A percentile compares a stretch with the other conserved stretches of the same genome.
phyloP scores from a whole-genome alignment of 495 filamentous ascomycete genomes.

The Penicillium riverlandense region DNA sequence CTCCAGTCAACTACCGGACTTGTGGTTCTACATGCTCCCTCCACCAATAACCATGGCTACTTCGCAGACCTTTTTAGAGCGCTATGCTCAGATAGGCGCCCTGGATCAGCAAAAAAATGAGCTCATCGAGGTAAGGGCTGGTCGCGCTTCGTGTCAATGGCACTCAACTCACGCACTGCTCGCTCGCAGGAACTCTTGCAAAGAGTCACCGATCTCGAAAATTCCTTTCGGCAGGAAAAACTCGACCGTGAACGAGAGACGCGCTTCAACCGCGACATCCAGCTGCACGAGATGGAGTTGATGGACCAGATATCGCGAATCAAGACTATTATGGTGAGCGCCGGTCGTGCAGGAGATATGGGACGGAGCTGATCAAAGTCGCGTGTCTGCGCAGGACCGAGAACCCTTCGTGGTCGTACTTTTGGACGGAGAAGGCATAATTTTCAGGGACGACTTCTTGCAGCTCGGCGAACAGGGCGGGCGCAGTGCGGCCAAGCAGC shows the following conservation, averaged over 20 bases:
- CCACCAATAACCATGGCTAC: constrained; percentile 16
- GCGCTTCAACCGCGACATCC: constrained; percentile 49
- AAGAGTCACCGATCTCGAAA: constrained; percentile 39
- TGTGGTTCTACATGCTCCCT: not conserved
- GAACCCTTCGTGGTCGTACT: constrained; percentile 71
- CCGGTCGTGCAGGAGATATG: not conserved
- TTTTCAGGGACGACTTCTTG: constrained; percentile 64
- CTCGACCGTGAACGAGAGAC: constrained; percentile 48
- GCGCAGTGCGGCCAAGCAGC: constrained; percentile 56
- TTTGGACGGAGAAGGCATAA: constrained; percentile 71
- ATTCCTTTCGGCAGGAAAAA: constrained; percentile 40
- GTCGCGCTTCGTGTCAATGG: constrained; percentile 1
- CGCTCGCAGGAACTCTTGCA: constrained; percentile 38
- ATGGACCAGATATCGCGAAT: constrained; percentile 44
- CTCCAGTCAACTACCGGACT: not conserved
- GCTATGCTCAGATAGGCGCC: constrained; percentile 40
- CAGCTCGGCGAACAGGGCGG: constrained; percentile 62
- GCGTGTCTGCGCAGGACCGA: constrained; percentile 43
- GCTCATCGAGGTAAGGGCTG: constrained; percentile 40
- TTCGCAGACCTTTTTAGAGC: constrained; percentile 30
- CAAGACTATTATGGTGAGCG: constrained; percentile 43
- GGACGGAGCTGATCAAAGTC: not conserved
- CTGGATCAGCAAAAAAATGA: constrained; percentile 46
- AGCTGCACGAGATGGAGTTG: constrained; percentile 45
- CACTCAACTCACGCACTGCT: constrained; percentile 9